phyloP scores from a whole-genome alignment of 371 early-diverging fungal species.

The Mortierella sp. region DNA sequence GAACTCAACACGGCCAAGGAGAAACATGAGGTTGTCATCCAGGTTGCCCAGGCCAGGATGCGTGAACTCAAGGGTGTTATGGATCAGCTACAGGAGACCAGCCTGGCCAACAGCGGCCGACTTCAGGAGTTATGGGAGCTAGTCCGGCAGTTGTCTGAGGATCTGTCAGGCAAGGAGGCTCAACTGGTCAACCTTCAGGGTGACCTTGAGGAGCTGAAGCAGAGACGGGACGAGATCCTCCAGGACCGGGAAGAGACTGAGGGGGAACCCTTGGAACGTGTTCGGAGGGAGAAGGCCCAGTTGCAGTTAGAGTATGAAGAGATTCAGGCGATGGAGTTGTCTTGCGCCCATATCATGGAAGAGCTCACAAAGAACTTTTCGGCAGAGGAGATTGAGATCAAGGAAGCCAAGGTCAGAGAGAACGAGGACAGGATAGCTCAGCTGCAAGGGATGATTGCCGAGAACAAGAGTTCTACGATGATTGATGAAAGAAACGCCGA shows the following conservation, averaged over 20 bases:
- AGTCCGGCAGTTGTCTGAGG: background rate
- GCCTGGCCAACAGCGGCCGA: slow-evolving; percentile 5
- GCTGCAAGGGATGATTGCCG: slow-evolving; percentile 1
- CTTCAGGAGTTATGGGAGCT: slow-evolving; percentile 19
- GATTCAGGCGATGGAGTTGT: background rate
- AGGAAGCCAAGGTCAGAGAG: slow-evolving; percentile 2
- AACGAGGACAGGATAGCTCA: slow-evolving; percentile 14
- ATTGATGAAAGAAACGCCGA: slow-evolving; percentile 34
- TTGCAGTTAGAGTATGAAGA: slow-evolving; percentile 8
- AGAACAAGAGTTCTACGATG: slow-evolving; percentile 18
- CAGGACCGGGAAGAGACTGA: slow-evolving; percentile 28
- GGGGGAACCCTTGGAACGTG: background rate
- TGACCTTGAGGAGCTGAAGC: background rate
- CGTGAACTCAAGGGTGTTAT: background rate
- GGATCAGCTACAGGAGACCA: slow-evolving; percentile 4
- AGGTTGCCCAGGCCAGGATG: background rate
- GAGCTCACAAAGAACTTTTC: slow-evolving; percentile 11
- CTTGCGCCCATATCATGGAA: background rate
- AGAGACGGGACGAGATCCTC: slow-evolving; percentile 12
- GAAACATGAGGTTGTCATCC: slow-evolving; percentile 16
- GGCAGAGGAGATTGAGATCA: background rate
- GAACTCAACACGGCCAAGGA: slow-evolving; percentile 7
- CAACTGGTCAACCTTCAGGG: slow-evolving; percentile 1
- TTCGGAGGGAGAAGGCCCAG: background rate
- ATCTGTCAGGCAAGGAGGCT: slow-evolving; percentile 3